Conservation (phyloP, 176 grass and related monocot species). For the Oryza longistaminata region DNA sequence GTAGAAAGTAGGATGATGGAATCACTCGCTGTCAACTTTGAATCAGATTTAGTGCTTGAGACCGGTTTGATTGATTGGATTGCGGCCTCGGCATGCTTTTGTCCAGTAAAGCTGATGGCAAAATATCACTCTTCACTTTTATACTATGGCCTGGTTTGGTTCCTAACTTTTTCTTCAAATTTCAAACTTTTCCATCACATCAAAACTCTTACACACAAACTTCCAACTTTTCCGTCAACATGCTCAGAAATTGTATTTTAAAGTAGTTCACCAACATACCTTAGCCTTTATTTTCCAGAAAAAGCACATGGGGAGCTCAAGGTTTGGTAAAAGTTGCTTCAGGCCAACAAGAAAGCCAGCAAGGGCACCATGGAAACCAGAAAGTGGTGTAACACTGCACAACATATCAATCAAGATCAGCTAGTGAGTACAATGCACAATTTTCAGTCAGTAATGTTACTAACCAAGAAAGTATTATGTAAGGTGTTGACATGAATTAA, state of each 20-base stretch:
- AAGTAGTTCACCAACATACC: slow-evolving; percentile 41
- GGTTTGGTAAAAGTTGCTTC: slow-evolving; percentile 92
- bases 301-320: slow-evolving; percentile 90
- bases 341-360: slow-evolving; percentile 89
- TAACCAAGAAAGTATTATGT: neutral
- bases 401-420: neutral
- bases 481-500: neutral
- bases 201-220: too few relatives aligned
- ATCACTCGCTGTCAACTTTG: slow-evolving; percentile 8
- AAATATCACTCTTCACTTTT: slow-evolving; percentile 9
- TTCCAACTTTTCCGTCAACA: neutral
- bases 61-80: neutral
- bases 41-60: slow-evolving; percentile 12
- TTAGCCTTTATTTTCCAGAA: slow-evolving; percentile 99
- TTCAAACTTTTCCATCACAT: too few relatives aligned
- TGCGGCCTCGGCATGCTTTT: slow-evolving; percentile 2
- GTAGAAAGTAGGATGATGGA: neutral
- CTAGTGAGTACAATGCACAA: neutral
- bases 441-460: neutral
- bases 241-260: neutral
- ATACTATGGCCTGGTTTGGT: neutral
- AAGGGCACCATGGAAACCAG: slow-evolving; percentile 90
- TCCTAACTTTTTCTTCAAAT: too few relatives aligned
- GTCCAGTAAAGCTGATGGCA: slow-evolving; percentile 21
- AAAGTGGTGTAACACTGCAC: slow-evolving; percentile 83